phyloP scores from a whole-genome alignment of 2,329 filamentous ascomycete species.

The Penicillium sclerotigenum region DNA sequence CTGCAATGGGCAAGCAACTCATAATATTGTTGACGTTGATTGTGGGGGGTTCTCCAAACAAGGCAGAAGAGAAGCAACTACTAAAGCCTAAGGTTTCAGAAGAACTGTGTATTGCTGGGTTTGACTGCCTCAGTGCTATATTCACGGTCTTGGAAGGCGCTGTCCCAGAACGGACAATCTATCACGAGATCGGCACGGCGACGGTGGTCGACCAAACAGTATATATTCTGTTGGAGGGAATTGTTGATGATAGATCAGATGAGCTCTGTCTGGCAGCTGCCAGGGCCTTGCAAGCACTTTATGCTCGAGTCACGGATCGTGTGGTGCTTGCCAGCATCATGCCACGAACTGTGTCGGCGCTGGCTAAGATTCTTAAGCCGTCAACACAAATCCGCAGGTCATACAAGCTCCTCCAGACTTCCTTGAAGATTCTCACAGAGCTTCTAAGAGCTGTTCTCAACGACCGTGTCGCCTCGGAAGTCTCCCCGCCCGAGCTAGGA shows the following conservation, averaged over 20 bases:
- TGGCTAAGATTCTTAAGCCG: slow-evolving; percentile 71
- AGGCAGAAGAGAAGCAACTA: slow-evolving; percentile 32
- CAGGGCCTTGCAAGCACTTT: slow-evolving; percentile 60
- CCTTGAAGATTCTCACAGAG: slow-evolving; percentile 56
- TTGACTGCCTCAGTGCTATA: slow-evolving; percentile 66
- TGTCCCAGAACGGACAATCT: slow-evolving; percentile 42
- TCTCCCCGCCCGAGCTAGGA: slow-evolving; percentile 24
- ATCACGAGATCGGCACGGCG: slow-evolving; percentile 57
- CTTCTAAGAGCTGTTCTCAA: slow-evolving; percentile 47
- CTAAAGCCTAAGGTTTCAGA: slow-evolving; percentile 51
- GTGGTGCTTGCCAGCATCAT: slow-evolving; percentile 80
- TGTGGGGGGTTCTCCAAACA: slow-evolving; percentile 67
- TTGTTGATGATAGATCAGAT: slow-evolving; percentile 62
- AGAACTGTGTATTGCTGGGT: slow-evolving; percentile 70
- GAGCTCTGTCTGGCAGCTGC: slow-evolving; percentile 71
- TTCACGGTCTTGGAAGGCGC: slow-evolving; percentile 57
- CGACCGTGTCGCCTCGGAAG: slow-evolving; percentile 38
- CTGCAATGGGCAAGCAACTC: slow-evolving; percentile 75
- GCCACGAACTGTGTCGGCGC: slow-evolving; percentile 78
- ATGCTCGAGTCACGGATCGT: slow-evolving; percentile 63
- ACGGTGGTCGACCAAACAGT: slow-evolving; percentile 80
- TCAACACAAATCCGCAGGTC: slow-evolving; percentile 60
- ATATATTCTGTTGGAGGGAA: slow-evolving; percentile 71
- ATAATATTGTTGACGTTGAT: slow-evolving; percentile 81
- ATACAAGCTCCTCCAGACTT: slow-evolving; percentile 62